These are phyloP conservation scores for Podosphaera fusca DNA, from an alignment of 2,329 filamentous ascomycete genomes.

Conservation along the genomic window DNA sequence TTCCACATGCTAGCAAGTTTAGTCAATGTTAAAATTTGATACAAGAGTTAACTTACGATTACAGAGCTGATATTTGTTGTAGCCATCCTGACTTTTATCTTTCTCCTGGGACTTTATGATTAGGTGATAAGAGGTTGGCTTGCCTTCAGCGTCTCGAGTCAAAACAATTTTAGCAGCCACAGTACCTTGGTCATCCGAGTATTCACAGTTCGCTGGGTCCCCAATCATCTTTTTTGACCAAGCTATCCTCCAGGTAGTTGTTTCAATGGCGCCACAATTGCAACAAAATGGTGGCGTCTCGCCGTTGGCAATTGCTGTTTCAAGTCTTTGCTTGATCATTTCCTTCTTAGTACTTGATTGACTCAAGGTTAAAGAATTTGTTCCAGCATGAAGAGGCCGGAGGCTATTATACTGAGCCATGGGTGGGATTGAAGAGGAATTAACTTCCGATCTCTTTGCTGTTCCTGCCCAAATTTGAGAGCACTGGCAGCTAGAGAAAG, in stretches of 20 bases:
- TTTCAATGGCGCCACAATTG: conserved; percentile 89
- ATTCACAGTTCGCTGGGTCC: conserved; percentile 43
- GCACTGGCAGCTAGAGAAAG: conserved; percentile 19
- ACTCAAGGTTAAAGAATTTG: neutral
- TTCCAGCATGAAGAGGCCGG: neutral
- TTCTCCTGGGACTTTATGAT: conserved; percentile 49
- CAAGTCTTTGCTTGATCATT: conserved; percentile 26
- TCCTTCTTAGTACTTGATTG: conserved; percentile 10
- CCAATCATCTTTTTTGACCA: conserved; percentile 59
- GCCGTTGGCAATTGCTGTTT: conserved; percentile 48
- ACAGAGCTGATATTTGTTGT: conserved; percentile 56
- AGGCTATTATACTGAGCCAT: neutral
- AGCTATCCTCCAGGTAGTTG: conserved; percentile 85
- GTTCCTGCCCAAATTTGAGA: conserved; percentile 24
- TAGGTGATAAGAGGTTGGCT: conserved; percentile 44
- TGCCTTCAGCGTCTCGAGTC: conserved; percentile 36
- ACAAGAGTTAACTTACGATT: conserved; percentile 40
- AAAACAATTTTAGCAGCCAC: conserved; percentile 53
- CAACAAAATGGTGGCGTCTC: conserved; percentile 72
- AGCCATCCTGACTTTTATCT: conserved; percentile 40
- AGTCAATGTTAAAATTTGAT: conserved; percentile 1
- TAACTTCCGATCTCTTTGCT: conserved; percentile 19
- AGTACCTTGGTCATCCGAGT: conserved; percentile 47
- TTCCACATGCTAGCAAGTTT: conserved; percentile 46
- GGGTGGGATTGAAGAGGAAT: conserved; percentile 9